Conservation (phyloP, 768 basidiomycete species). For the Rubroboletus satanas region DNA sequence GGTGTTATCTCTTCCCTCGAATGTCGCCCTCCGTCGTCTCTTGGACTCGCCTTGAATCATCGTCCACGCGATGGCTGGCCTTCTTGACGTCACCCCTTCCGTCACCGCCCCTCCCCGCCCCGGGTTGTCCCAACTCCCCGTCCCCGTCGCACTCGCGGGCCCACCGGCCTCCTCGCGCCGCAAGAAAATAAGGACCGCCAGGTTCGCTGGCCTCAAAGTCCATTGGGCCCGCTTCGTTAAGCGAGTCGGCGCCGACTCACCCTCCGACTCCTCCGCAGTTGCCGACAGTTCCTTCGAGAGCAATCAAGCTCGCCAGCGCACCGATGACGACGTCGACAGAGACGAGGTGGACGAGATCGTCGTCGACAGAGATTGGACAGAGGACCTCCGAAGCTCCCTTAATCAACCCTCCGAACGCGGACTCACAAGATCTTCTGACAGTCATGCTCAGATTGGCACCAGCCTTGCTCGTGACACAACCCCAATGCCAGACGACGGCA, state of each 20-base stretch:
- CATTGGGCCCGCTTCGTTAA: constrained; percentile 52
- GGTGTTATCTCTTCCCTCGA: neutral
- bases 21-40: neutral
- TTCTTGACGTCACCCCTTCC: neutral
- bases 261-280: constrained; percentile 50
- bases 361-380: constrained; percentile 68
- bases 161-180: constrained; percentile 20
- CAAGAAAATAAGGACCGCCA: constrained; percentile 37
- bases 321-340: constrained; percentile 31
- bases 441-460: constrained; percentile 33
- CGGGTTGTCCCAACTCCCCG: constrained; percentile 34
- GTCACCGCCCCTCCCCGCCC: constrained; percentile 3
- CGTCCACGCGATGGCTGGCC: constrained; percentile 5
- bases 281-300: constrained; percentile 47
- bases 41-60: neutral
- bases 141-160: constrained; percentile 38
- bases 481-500: constrained; percentile 34
- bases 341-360: constrained; percentile 66
- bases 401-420: constrained; percentile 50
- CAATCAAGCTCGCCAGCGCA: constrained; percentile 28
- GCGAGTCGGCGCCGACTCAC: constrained; percentile 54
- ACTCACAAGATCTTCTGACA: constrained; percentile 49
- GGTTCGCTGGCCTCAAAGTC: constrained; percentile 36
- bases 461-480: constrained; percentile 38
- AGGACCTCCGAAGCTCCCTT: constrained; percentile 52